Base-by-base conservation (phyloP, 2,329 filamentous ascomycete genomes). In the Cytospora piceae region DNA sequence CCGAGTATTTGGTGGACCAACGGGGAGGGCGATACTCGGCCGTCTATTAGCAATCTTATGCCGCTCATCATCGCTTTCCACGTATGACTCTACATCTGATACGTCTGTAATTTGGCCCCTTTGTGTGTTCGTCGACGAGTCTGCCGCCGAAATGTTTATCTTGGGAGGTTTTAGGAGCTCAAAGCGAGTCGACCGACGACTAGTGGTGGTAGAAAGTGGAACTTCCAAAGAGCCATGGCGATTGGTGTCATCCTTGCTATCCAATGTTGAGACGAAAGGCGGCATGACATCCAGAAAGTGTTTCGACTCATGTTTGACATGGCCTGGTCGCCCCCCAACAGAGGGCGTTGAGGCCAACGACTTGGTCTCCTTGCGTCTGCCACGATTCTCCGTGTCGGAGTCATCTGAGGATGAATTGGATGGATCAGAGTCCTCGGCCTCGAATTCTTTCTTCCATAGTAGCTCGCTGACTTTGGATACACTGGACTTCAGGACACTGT, bases 401-500 rank as follows among this genome's bases (percentile, higher is more conserved):
- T 84, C 83, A 29, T 83, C 81, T 2, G 80, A 81, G 0, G 79
- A 79, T 5, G 80, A 77, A 12, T 72, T 70, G 9, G 83, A 80
- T 1, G 73, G 73, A 11, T 76, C 70, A 3, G 72, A 71, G 7
- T 78, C 77, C 14, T 71, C 71, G 3, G 71, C 67, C 5, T 70
- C 70, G 4, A 73, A 73, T 7, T 87, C 84, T 67, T 81, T 85
- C 69, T 81, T 83, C 83, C 85, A 87, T 27, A 87, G 70, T 61
- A 87, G 77, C 59, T 87, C 85, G 34, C 84, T 81, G 17, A 87
- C 75, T 70, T 82, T 86, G 31, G 83, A 85, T 7, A 87, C 83
- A 29, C 85, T 78, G 8, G 81, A 85, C 31, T 84, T 83, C 54
- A 96, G 85, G 34, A 92, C 83, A 34, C 87, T 90, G 67, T 92